Evolutionary conservation across 2,329 filamentous ascomycete species (phyloP).

Genomic region (Aspergillus costaricaensis): DNA sequence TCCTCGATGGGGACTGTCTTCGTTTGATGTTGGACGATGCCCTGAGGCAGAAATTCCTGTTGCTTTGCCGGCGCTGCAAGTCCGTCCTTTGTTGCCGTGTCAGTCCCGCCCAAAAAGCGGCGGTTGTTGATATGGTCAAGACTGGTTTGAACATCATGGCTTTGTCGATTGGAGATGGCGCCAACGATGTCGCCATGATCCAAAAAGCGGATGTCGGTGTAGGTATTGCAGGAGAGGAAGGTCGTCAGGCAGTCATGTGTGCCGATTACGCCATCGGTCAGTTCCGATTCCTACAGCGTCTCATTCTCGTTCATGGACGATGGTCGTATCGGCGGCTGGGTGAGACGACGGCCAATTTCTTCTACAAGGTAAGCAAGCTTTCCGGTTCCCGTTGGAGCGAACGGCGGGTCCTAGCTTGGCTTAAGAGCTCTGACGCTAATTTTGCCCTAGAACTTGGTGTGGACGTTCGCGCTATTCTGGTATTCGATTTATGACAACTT

Average conservation of each 20-base stretch:
- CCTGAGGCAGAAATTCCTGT: constrained; percentile 6
- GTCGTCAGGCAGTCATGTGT: constrained; percentile 89
- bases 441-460: constrained; percentile 5
- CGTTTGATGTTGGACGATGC: constrained; percentile 5
- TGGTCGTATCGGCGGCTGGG: constrained; percentile 73
- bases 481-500: constrained; percentile 10
- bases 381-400: background rate
- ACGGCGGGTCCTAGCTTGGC: background rate
- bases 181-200: constrained; percentile 96
- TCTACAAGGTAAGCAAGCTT: constrained; percentile 5
- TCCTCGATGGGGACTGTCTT: constrained; percentile 4
- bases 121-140: constrained; percentile 7
- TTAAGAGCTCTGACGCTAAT: background rate
- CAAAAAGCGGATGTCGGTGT: constrained; percentile 93
- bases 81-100: constrained; percentile 11
- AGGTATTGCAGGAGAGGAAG: constrained; percentile 88
- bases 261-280: constrained; percentile 93
- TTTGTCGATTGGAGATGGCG: constrained; percentile 84
- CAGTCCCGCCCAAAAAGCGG: constrained; percentile 6
- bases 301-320: constrained; percentile 84
- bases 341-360: constrained; percentile 8
- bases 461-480: constrained; percentile 7
- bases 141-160: constrained; percentile 58
- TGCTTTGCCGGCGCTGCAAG: constrained; percentile 5
- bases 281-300: constrained; percentile 79